Conservation (phyloP, 805 yeast species). For the Starmerella kuoi region DNA sequence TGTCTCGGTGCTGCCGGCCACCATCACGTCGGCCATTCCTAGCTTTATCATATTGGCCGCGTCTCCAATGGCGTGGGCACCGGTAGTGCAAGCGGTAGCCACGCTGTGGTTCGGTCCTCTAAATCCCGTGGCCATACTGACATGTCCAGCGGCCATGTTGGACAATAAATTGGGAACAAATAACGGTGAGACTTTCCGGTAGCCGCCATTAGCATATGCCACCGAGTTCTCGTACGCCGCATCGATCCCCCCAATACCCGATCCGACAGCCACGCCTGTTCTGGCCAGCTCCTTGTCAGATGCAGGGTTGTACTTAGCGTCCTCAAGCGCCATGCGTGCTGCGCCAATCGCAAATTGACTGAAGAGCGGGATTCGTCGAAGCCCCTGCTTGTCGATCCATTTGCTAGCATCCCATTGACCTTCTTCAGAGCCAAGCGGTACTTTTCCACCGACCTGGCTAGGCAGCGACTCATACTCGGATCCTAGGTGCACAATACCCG, state of each 20-base stretch:
- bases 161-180: constrained; percentile 72
- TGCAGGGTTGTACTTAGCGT: constrained; percentile 44
- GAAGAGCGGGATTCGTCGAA: constrained; percentile 55
- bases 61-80: constrained; percentile 87
- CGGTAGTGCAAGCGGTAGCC: constrained; percentile 95
- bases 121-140: constrained; percentile 64
- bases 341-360: constrained; percentile 72
- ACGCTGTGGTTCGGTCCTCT: constrained; percentile 81
- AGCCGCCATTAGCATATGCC: constrained; percentile 39
- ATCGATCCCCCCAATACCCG: constrained; percentile 81
- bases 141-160: constrained; percentile 91
- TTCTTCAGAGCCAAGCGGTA: constrained; percentile 42
- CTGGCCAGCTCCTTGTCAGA: constrained; percentile 23
- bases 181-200: constrained; percentile 67
- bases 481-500: constrained; percentile 34
- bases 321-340: constrained; percentile 60
- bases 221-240: constrained; percentile 57
- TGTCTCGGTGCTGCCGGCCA: constrained; percentile 92
- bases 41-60: constrained; percentile 68
- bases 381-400: constrained; percentile 37
- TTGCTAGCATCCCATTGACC: constrained; percentile 43
- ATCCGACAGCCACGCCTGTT: constrained; percentile 70
- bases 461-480: constrained; percentile 47
- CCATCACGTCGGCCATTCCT: constrained; percentile 73
- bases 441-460: constrained; percentile 60